A percentile compares a stretch with the other conserved stretches of the same genome.
Evolutionary conservation across 257 asterid genomes (phyloP).

Genomic region (Thymus quinquecostatus): DNA sequence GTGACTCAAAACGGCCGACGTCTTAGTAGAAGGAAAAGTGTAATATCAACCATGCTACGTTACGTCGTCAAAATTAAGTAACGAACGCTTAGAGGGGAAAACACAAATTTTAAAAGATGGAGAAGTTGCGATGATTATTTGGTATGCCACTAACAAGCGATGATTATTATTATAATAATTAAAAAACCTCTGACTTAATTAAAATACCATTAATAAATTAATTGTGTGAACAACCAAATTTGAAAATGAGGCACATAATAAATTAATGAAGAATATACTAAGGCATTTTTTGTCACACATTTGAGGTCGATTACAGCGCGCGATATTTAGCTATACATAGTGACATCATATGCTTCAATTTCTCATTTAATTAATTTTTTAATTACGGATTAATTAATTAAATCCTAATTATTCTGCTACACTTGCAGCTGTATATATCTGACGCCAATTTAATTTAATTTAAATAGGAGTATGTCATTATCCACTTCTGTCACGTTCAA

Average conservation of each 20-base stretch:
- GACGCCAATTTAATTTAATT: constrained; percentile 20
- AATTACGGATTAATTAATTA: no score
- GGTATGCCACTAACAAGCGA: neutral
- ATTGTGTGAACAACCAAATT: neutral
- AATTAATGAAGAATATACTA: no score
- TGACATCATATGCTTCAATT: neutral
- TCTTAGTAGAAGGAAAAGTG: no score
- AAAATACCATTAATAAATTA: neutral
- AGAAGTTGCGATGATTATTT: neutral
- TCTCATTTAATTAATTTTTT: neutral
- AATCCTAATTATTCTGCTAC: constrained; percentile 12
- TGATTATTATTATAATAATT: neutral
- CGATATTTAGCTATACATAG: neutral
- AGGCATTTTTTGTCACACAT: neutral
- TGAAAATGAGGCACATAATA: neutral
- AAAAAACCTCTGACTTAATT: neutral
- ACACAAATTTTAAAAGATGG: no score
- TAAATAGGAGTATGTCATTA: neutral
- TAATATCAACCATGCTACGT: no score
- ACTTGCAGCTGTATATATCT: constrained; percentile 23
- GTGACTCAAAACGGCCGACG: no score
- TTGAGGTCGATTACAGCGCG: neutral
- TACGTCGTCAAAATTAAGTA: no score
- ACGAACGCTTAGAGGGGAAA: neutral
- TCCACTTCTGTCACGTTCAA: neutral